Evolutionary conservation across 768 basidiomycete genomes (phyloP), one percentile per base, ranked within the genome.

Genomic region (Psilocybe azurescens): DNA sequence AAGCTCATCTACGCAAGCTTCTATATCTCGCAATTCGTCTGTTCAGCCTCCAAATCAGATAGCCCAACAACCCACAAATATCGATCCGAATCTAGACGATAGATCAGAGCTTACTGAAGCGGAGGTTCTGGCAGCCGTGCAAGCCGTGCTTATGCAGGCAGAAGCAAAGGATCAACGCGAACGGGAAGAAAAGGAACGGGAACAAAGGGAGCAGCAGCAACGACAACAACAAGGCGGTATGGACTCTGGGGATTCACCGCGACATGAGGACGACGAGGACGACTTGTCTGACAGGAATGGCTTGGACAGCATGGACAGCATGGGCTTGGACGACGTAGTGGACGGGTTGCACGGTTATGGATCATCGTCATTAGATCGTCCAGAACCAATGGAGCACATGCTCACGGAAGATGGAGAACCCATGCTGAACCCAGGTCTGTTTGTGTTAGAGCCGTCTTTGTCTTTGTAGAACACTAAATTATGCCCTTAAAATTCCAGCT

Each of bases 341-440:
- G 57, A 66, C 53, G 64, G 60, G n/a, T 53, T 74, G 59, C 68
- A 69, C 60, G 69, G 64, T 41, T 76, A 78, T 51, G 77, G 75
- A 56, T 50, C 76, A 18, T 50, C 47, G 4, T 68, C 69, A 9
- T 64, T 79, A 58, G 73, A 74, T 13, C 76, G 75, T 33, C 76
- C 81, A 11, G 78, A 76, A 46, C 77, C 79, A 14, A 81, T 82
- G 80, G 84, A 84, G 61, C 79, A 83, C 63, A 83, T 87, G 65
- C 75, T 87, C 14, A 87, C 85, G 1, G 86, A 87, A 68, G 87
- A 89, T 68, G 86, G 84, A 8, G 85, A 85, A 67, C 83, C 86
- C 5, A 89, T 89, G 85, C 73, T 89, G 65, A 86, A 87, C 72
- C 86, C 88, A 75, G 86, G 88, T 89, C 47, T 29, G 83, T 75